phyloP scores from a whole-genome alignment of 2,329 filamentous ascomycete species.

The Alternaria consortialis region DNA sequence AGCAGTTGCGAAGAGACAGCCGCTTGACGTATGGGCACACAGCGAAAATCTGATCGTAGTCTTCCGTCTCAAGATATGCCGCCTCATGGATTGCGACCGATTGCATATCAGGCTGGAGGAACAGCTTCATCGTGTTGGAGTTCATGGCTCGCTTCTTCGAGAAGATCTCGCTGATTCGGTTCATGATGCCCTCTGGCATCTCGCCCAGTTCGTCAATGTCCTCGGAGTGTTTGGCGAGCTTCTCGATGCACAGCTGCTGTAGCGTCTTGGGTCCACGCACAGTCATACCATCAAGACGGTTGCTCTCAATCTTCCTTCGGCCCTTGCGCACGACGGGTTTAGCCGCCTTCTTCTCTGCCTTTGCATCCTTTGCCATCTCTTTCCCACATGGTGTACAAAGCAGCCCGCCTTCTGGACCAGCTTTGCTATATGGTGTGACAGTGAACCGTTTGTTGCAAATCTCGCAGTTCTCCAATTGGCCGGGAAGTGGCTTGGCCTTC shows the following conservation, averaged over 20 bases:
- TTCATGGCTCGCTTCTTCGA: slow-evolving; percentile 69
- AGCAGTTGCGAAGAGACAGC: slow-evolving; percentile 82
- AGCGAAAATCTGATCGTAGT: slow-evolving; percentile 83
- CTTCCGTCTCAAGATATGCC: slow-evolving; percentile 73
- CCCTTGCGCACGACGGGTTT: slow-evolving; percentile 67
- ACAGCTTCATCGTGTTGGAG: slow-evolving; percentile 59
- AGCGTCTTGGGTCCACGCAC: slow-evolving; percentile 73
- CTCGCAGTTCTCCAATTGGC: slow-evolving; percentile 89
- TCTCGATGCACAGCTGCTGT: slow-evolving; percentile 70
- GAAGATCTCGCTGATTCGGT: slow-evolving; percentile 69
- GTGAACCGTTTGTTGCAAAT: slow-evolving; percentile 88
- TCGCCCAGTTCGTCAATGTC: slow-evolving; percentile 73
- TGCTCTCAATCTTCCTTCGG: slow-evolving; percentile 81
- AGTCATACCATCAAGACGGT: slow-evolving; percentile 79
- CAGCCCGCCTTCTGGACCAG: slow-evolving; percentile 83
- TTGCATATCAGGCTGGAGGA: slow-evolving; percentile 62
- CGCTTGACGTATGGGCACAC: slow-evolving; percentile 73
- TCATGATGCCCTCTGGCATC: slow-evolving; percentile 65
- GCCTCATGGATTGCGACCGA: slow-evolving; percentile 69
- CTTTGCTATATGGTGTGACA: slow-evolving; percentile 87
- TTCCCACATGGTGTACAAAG: slow-evolving; percentile 84
- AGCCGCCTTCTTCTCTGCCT: slow-evolving; percentile 66
- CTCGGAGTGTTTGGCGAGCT: slow-evolving; percentile 69
- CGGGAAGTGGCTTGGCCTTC: slow-evolving; percentile 71
- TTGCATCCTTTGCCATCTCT: slow-evolving; percentile 72